Conservation (phyloP, 768 basidiomycete species). For the Dacryopinax primogenitus region DNA sequence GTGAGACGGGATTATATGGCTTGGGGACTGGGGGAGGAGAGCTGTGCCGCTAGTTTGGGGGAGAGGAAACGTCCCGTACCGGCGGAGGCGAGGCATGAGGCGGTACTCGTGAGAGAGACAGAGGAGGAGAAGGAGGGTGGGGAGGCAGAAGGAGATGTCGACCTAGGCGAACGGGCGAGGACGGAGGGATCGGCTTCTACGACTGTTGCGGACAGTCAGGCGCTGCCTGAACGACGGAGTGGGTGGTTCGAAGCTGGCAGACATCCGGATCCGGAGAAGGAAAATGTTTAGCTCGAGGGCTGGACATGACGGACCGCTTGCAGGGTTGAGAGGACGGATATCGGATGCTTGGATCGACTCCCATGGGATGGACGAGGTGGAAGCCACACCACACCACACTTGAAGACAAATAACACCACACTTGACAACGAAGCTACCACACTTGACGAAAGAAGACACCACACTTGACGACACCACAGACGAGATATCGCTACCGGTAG, state of each 20-base stretch:
- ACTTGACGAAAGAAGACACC: no score
- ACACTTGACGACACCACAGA: no score
- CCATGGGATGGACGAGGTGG: neutral
- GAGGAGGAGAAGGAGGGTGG: neutral
- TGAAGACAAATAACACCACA: no score
- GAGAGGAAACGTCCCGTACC: neutral
- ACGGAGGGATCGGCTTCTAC: neutral
- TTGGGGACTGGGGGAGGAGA: slow-evolving; percentile 23
- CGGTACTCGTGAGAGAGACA: neutral
- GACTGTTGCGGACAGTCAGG: neutral
- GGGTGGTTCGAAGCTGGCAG: neutral
- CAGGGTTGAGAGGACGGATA: neutral
- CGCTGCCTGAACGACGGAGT: neutral
- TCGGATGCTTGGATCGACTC: neutral
- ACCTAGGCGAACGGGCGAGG: neutral
- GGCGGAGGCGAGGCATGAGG: neutral
- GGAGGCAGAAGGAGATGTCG: neutral
- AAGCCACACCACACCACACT: neutral
- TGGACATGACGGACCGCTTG: neutral
- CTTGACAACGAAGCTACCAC: no score
- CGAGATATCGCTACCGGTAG: no score
- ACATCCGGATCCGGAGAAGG: neutral
- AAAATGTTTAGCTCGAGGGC: neutral
- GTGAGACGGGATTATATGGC: slow-evolving; percentile 53
- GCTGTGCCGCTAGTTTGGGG: neutral